Conservation (phyloP, 768 basidiomycete species). For the Lactifluus echinatus region DNA sequence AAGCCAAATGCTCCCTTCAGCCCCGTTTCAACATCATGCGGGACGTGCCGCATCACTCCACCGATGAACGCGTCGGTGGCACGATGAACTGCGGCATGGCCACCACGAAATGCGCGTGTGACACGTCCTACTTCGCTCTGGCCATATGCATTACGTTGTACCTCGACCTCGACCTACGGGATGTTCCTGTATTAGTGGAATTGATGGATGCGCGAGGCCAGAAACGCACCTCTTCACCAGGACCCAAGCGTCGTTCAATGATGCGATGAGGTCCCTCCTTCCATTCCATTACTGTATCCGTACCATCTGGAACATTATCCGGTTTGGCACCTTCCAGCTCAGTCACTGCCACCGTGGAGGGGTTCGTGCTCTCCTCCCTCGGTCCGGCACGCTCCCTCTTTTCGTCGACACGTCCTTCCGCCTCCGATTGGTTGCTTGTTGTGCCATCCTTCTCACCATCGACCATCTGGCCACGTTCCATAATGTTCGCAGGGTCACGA, state of each 20-base stretch:
- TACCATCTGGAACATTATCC: slow-evolving; percentile 40
- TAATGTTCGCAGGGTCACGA: slow-evolving; percentile 47
- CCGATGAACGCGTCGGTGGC: slow-evolving; percentile 24
- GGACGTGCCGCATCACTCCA: slow-evolving; percentile 9
- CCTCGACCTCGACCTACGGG: slow-evolving; percentile 30
- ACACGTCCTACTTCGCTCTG: slow-evolving; percentile 26
- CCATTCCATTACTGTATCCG: slow-evolving; percentile 46
- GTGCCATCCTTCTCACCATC: slow-evolving; percentile 21
- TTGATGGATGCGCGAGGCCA: neutral
- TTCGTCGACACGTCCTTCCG: slow-evolving; percentile 15
- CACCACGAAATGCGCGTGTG: slow-evolving; percentile 22
- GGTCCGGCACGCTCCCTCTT: slow-evolving; percentile 22
- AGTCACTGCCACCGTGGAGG: slow-evolving; percentile 14
- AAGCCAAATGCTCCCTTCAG: slow-evolving; percentile 9
- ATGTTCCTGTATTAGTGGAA: neutral
- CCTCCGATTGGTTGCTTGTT: slow-evolving; percentile 10
- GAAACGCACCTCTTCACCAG: slow-evolving; percentile 56
- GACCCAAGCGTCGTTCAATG: slow-evolving; percentile 49
- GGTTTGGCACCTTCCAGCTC: slow-evolving; percentile 24
- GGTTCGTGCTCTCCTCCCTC: slow-evolving; percentile 8
- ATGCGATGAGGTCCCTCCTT: slow-evolving; percentile 60
- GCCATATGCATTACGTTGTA: slow-evolving; percentile 28
- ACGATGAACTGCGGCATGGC: slow-evolving; percentile 23
- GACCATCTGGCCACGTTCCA: slow-evolving; percentile 40
- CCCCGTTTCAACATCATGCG: slow-evolving; percentile 18